A percentile compares a stretch with the other conserved stretches of the same genome.
Conservation (phyloP, 2,329 filamentous ascomycete species). For the Alternaria hordeiaustralica region DNA sequence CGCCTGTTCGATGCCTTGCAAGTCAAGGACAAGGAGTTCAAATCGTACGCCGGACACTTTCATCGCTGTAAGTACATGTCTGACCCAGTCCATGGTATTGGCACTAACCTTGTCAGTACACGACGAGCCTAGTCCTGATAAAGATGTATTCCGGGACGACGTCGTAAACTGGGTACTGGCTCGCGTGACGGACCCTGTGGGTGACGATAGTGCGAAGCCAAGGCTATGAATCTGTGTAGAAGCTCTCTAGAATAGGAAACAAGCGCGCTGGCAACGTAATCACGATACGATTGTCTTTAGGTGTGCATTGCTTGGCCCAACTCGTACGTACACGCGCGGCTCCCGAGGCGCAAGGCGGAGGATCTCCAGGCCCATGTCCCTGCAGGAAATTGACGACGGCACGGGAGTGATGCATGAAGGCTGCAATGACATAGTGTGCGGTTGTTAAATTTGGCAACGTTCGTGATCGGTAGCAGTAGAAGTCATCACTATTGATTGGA, state of each 20-base stretch:
- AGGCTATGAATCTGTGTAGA: slow-evolving; percentile 35
- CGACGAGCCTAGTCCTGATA: slow-evolving; percentile 45
- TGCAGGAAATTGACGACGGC: slow-evolving; percentile 12
- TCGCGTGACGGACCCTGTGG: slow-evolving; percentile 39
- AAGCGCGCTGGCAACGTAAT: slow-evolving; percentile 14
- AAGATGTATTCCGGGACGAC: slow-evolving; percentile 44
- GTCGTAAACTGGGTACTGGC: slow-evolving; percentile 46
- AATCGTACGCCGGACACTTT: slow-evolving; percentile 76
- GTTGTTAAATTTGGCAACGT: background rate
- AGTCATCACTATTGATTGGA: background rate
- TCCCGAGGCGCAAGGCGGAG: slow-evolving; percentile 12
- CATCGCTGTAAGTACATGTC: slow-evolving; percentile 66
- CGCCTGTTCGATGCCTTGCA: slow-evolving; percentile 65
- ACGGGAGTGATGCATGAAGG: background rate
- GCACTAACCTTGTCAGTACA: slow-evolving; percentile 41
- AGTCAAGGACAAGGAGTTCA: slow-evolving; percentile 73
- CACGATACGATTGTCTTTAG: background rate
- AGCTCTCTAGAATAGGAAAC: slow-evolving; percentile 10
- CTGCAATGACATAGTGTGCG: background rate
- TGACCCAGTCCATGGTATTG: background rate
- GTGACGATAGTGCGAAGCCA: slow-evolving; percentile 38
- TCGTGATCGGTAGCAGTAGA: background rate
- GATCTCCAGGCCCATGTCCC: background rate
- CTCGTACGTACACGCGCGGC: slow-evolving; percentile 12
- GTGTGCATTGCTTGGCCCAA: background rate